Conservation (phyloP, 768 basidiomycete genomes). For the Suillus spraguei region DNA sequence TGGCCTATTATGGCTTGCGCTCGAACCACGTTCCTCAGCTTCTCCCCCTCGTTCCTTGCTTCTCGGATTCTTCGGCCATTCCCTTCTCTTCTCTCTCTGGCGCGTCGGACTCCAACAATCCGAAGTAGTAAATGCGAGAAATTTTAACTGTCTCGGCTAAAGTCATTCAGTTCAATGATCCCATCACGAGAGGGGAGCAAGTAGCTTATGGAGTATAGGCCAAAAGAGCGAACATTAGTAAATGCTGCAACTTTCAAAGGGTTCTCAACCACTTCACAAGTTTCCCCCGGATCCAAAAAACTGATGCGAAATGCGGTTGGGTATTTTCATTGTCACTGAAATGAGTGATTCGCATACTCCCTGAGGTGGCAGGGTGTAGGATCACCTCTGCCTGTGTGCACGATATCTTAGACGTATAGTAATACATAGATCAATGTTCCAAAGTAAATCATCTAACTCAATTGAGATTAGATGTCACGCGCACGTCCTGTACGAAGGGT, state of each 20-base stretch:
- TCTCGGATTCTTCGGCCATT: no score
- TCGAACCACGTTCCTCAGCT: no score
- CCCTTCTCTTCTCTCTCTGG: no score
- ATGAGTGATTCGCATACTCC: slow-evolving; percentile 74
- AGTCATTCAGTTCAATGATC: neutral
- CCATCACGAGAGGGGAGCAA: no score
- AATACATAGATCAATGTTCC: neutral
- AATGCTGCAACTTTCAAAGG: slow-evolving; percentile 77
- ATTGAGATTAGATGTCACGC: slow-evolving; percentile 71
- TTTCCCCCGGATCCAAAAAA: slow-evolving; percentile 65
- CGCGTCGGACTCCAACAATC: no score
- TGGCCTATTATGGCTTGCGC: no score
- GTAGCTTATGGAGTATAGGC: slow-evolving; percentile 69
- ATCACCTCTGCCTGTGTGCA: slow-evolving; percentile 53
- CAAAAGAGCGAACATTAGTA: slow-evolving; percentile 69
- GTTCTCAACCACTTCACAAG: slow-evolving; percentile 64
- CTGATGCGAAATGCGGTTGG: slow-evolving; percentile 72
- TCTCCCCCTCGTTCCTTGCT: no score
- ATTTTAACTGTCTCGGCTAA: slow-evolving; percentile 67
- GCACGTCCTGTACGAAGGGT: slow-evolving; percentile 78
- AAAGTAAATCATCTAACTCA: slow-evolving; percentile 61
- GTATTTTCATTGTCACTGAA: slow-evolving; percentile 72
- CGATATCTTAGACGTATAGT: neutral
- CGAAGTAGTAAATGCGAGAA: slow-evolving; percentile 46
- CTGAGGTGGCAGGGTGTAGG: slow-evolving; percentile 69